A percentile compares a stretch with the other conserved stretches of the same genome.
These are phyloP conservation scores for Gossypium anomalum DNA, from an alignment of 345 rosid species.

Conservation along the genomic window DNA sequence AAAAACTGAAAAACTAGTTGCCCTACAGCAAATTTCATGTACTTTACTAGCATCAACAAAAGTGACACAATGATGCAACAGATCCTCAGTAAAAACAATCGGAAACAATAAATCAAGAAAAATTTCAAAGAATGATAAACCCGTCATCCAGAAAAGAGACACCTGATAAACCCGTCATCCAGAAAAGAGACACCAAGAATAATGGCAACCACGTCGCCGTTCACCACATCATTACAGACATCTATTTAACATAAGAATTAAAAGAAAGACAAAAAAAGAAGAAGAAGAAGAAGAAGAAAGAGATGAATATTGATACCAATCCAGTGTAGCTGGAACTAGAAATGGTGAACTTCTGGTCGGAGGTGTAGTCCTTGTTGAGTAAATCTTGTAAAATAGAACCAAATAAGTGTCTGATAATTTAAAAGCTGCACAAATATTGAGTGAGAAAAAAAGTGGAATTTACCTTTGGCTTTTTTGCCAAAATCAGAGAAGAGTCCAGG, in stretches of 20 bases:
- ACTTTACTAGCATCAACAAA: too few relatives aligned
- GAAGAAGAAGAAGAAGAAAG: background rate
- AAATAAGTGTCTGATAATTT: too few relatives aligned
- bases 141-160: background rate
- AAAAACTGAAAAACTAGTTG: background rate
- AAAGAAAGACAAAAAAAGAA: too few relatives aligned
- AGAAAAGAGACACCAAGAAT: background rate
- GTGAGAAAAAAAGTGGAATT: too few relatives aligned
- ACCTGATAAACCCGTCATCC: background rate
- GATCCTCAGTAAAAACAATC: background rate
- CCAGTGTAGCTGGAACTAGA: conserved; percentile 31
- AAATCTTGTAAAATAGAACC: conserved; percentile 27
- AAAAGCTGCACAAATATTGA: too few relatives aligned
- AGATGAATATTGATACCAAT: conserved; percentile 26
- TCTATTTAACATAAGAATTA: too few relatives aligned
- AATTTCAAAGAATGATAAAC: background rate
- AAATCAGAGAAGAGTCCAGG: too few relatives aligned
- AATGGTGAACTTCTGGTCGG: conserved; percentile 42
- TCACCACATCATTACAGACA: too few relatives aligned
- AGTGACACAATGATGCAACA: too few relatives aligned
- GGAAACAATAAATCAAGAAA: too few relatives aligned
- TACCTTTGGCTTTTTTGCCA: too few relatives aligned
- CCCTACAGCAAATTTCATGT: too few relatives aligned
- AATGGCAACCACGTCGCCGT: background rate
- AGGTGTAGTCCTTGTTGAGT: conserved; percentile 39